These are phyloP conservation scores for Casuarina cunninghamiana DNA, from an alignment of 306 rosid species.

Conservation along the genomic window DNA sequence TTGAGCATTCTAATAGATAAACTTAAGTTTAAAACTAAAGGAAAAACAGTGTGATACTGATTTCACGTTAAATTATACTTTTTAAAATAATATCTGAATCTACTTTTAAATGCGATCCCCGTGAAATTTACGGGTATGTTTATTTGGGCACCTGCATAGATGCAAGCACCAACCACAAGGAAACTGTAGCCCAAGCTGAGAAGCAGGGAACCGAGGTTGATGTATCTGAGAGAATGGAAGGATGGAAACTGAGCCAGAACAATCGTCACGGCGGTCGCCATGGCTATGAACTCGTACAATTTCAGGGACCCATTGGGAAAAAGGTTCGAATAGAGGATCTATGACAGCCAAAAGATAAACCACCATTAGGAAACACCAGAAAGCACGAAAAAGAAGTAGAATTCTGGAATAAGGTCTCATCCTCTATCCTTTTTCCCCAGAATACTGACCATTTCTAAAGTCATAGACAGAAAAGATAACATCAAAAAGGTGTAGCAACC, in stretches of 20 bases:
- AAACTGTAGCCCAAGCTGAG: slow-evolving; percentile 76
- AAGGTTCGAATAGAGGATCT: slow-evolving; percentile 75
- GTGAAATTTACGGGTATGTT: not conserved
- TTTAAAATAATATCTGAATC: no score
- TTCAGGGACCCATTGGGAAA: slow-evolving; percentile 72
- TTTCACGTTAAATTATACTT: no score
- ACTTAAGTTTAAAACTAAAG: no score
- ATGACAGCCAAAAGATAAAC: slow-evolving; percentile 1
- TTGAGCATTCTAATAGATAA: no score
- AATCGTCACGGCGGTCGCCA: slow-evolving; percentile 85
- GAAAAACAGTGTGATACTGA: no score
- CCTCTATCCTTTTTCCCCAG: not conserved
- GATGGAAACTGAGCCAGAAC: slow-evolving; percentile 81
- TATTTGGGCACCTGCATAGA: slow-evolving; percentile 51
- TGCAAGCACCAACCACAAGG: slow-evolving; percentile 71
- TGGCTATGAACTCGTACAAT: slow-evolving; percentile 84
- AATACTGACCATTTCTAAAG: not conserved
- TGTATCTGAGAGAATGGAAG: slow-evolving; percentile 84
- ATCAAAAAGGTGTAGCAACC: not conserved
- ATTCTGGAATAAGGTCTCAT: not conserved
- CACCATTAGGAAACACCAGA: not conserved
- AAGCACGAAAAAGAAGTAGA: not conserved
- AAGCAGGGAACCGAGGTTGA: slow-evolving; percentile 71
- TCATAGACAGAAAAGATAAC: not conserved
- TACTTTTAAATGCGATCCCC: no score